These are phyloP conservation scores for Schizosaccharomyces japonicus DNA, from an alignment of 805 yeast genomes.

Conservation along the genomic window DNA sequence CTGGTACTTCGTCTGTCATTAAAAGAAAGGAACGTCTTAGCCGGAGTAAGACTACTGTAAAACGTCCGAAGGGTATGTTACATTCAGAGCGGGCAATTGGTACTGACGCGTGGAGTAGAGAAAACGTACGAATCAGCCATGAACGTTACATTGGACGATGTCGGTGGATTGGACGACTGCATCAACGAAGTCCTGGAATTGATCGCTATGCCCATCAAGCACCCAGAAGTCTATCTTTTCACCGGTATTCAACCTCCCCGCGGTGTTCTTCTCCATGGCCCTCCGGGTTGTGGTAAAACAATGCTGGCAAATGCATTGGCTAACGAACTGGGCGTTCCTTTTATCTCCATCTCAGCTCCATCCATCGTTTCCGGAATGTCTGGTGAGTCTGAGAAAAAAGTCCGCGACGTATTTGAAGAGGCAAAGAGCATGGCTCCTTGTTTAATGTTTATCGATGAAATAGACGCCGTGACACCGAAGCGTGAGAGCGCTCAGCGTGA, in stretches of 20 bases:
- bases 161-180: slow-evolving; percentile 81
- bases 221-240: slow-evolving; percentile 69
- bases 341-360: slow-evolving; percentile 77
- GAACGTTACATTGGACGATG: slow-evolving; percentile 34
- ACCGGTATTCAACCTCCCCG: slow-evolving; percentile 83
- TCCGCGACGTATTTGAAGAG: slow-evolving; percentile 80
- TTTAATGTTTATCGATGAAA: slow-evolving; percentile 78
- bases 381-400: slow-evolving; percentile 90
- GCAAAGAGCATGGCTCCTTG: slow-evolving; percentile 82
- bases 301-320: slow-evolving; percentile 90
- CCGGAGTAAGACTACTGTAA: not conserved
- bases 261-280: slow-evolving; percentile 85
- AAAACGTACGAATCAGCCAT: slow-evolving; percentile 29
- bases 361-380: slow-evolving; percentile 95
- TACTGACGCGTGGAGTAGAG: slow-evolving; percentile 15
- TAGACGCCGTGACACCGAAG: slow-evolving; percentile 93
- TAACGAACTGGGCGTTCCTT: slow-evolving; percentile 74
- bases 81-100: slow-evolving; percentile 12
- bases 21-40: not conserved
- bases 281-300: slow-evolving; percentile 97
- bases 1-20: not conserved
- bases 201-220: slow-evolving; percentile 74
- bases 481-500: slow-evolving; percentile 95
- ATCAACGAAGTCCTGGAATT: slow-evolving; percentile 70
- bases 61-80: not conserved